Conservation (phyloP, 2,329 filamentous ascomycete genomes). For the Trichoderma brevicompactum region DNA sequence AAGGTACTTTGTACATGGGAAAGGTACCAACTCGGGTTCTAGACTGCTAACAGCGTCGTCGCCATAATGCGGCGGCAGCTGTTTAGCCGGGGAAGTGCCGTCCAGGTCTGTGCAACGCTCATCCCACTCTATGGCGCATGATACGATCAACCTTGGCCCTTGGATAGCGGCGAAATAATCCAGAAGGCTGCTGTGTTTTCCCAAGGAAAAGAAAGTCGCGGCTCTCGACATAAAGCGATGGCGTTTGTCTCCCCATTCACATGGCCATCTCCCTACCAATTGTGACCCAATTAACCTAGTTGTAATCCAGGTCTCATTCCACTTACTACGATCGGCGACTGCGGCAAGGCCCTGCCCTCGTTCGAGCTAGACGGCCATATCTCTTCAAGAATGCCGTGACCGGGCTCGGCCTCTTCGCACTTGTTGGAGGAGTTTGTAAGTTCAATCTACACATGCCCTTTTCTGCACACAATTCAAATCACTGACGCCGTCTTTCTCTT, state of each 20-base stretch:
- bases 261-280: background rate
- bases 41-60: background rate
- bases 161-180: background rate
- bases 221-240: conserved; percentile 7
- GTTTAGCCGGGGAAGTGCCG: conserved; percentile 37
- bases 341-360: conserved; percentile 83
- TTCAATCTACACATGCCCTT: conserved; percentile 35
- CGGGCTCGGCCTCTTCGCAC: conserved; percentile 72
- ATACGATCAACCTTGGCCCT: background rate
- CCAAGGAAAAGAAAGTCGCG: background rate
- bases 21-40: background rate
- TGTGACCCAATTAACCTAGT: background rate
- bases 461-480: background rate
- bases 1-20: background rate
- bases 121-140: conserved; percentile 29
- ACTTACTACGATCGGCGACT: conserved; percentile 93
- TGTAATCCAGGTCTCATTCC: conserved; percentile 44
- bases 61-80: background rate
- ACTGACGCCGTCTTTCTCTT: background rate
- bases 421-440: conserved; percentile 89
- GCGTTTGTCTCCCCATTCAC: background rate
- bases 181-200: background rate
- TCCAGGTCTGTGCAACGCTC: conserved; percentile 31
- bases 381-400: conserved; percentile 86
- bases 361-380: conserved; percentile 90